Base-by-base conservation (phyloP, 2,329 filamentous ascomycete species). In the Chaetomium globosum region DNA sequence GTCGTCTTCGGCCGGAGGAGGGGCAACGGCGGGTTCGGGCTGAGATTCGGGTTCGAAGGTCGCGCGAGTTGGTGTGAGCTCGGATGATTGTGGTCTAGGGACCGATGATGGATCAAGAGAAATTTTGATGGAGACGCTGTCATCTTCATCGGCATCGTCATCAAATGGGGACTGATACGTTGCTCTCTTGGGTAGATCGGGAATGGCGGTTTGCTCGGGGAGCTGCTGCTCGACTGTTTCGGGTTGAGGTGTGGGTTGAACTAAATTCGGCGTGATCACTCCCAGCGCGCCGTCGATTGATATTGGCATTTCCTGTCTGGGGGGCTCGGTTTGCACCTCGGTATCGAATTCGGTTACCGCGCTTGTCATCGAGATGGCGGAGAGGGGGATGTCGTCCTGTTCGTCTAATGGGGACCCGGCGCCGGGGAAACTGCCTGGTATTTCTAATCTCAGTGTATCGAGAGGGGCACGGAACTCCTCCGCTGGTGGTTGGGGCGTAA, bases 261-360 rank as follows among this genome's bases (percentile, higher is more conserved):
- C 33, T 30, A 67, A 51, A 23, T 26, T 55, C 30, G 63, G 53
- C 7, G 56, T n/a, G 31, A 60, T 62, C 31, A 59, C 65, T 19
- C 62, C 67, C 46, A 69, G 31, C 19, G 66, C 67, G 31, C 68
- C 64, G 30, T 68, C 67, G 31, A 70, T 67, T n/a, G 66, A 65
- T 4, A 66, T 57, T 3, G 64, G 65, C 56, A 39, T 66, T 28
- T 65, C 61, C 31, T 52, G 78, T 19, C 79, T 71, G 0, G 81
- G 78, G 1, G 82, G 77, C 54, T 87, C 84, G 1, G 83, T 85
- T 73, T 92, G 89, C 26, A 87, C 82, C 70, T 92, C 89, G n/a
- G 81, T 83, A 69, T 93, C 90, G 70, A 92, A 90, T 71, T 91
- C 87, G 0, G 89, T 92, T 8, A 83, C 83, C 51, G 82, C 82